These are phyloP conservation scores for Leccinum subgranulosum DNA, from an alignment of 768 basidiomycete species.

Conservation along the genomic window DNA sequence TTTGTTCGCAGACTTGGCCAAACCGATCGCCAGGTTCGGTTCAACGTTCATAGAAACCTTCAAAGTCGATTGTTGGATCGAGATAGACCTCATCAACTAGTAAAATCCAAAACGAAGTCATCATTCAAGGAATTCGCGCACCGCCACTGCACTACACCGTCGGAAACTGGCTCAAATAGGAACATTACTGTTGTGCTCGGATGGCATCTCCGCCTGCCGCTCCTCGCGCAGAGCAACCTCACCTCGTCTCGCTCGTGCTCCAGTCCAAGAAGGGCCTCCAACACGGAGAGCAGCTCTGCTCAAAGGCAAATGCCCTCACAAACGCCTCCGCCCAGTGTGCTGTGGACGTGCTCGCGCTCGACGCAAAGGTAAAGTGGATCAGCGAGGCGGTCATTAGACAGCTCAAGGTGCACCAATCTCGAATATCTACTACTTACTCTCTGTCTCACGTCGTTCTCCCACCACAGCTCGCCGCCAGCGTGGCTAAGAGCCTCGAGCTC, in stretches of 20 bases:
- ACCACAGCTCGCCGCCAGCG: constrained; percentile 61
- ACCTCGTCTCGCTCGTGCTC: constrained; percentile 71
- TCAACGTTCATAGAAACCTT: too few relatives aligned
- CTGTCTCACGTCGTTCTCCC: neutral
- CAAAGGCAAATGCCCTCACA: constrained; percentile 59
- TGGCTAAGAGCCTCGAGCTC: constrained; percentile 73
- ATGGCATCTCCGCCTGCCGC: constrained; percentile 22
- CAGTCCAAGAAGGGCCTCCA: constrained; percentile 83
- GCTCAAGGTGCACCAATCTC: constrained; percentile 52
- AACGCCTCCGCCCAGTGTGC: constrained; percentile 62
- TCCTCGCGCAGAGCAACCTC: constrained; percentile 43
- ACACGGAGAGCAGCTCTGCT: constrained; percentile 73
- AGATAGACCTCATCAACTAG: too few relatives aligned
- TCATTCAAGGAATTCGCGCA: too few relatives aligned
- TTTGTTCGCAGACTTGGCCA: too few relatives aligned
- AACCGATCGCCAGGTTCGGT: too few relatives aligned
- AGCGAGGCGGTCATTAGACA: constrained; percentile 73
- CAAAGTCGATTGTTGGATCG: too few relatives aligned
- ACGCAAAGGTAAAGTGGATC: constrained; percentile 80
- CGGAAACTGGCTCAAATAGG: too few relatives aligned
- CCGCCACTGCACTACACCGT: too few relatives aligned
- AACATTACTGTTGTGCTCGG: neutral
- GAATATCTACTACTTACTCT: accelerated
- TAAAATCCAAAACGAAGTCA: too few relatives aligned
- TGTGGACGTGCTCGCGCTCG: constrained; percentile 70